A percentile compares a stretch with the other conserved stretches of the same genome.
phyloP scores from a whole-genome alignment of 1,139 yeast species.

The Kurtzmaniella natalensis region DNA sequence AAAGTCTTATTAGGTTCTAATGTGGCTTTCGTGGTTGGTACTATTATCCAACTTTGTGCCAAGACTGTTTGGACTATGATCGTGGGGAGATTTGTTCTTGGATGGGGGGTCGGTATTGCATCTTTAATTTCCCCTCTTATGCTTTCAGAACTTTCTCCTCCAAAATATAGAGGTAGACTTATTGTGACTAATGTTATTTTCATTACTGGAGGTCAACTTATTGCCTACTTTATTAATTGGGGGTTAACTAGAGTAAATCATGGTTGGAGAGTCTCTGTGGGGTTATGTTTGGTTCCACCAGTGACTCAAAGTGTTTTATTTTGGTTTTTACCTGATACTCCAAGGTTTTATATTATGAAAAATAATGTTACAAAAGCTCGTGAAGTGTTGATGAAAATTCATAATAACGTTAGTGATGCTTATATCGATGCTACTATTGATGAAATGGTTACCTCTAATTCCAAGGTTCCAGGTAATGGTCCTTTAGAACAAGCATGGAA shows the following conservation, averaged over 20 bases:
- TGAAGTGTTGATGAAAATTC: constrained; percentile 55
- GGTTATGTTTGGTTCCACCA: constrained; percentile 85
- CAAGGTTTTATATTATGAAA: constrained; percentile 77
- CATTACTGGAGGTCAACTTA: constrained; percentile 86
- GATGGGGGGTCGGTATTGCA: constrained; percentile 94
- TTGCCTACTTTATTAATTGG: constrained; percentile 92
- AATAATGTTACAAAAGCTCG: constrained; percentile 64
- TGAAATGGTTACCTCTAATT: constrained; percentile 54
- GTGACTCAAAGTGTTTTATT: constrained; percentile 71
- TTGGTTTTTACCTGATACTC: constrained; percentile 90
- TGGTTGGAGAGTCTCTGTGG: constrained; percentile 94
- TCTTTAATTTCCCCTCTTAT: constrained; percentile 87
- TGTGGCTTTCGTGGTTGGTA: constrained; percentile 74
- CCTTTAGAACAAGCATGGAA: constrained; percentile 53
- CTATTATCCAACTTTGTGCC: constrained; percentile 77
- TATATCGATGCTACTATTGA: constrained; percentile 54
- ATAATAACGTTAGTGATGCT: constrained; percentile 52
- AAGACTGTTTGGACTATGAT: constrained; percentile 87
- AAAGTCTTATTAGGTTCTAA: constrained; percentile 40
- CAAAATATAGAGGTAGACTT: constrained; percentile 83
- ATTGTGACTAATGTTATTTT: constrained; percentile 66
- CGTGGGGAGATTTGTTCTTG: constrained; percentile 85
- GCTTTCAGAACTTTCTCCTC: constrained; percentile 89
- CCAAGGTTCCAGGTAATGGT: constrained; percentile 60
- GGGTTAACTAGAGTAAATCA: constrained; percentile 68